Base-by-base conservation (phyloP, 2,329 filamentous ascomycete genomes). In the Coniochaeta prunicola region DNA sequence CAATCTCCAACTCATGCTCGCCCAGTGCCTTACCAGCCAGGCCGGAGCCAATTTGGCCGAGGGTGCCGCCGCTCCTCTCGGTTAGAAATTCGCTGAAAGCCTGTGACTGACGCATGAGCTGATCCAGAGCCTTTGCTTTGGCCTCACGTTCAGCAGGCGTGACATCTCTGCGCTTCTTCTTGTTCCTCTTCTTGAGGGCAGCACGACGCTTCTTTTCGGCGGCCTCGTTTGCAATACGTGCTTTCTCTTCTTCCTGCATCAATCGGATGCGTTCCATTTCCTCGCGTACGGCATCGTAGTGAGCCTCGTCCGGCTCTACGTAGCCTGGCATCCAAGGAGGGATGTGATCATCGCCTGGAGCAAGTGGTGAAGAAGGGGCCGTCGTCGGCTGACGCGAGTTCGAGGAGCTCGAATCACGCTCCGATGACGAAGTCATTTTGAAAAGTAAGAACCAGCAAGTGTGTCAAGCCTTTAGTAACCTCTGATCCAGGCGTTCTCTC, bases 1-100 rank as follows among this genome's bases (percentile, higher is more conserved):
- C 93, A 70, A 96, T 91, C 59, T 86, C 81, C 17, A 97, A 73
- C 58, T 92, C 81, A 58, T 86, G 84, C 61, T 86, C 83, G 6
- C 83, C 82, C 0, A 87, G 71, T 0, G 80, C 75, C 64, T 85
- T 80, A 13, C 84, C 84, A 59, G 86, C 82, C 1, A 87, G 74
- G 9, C 79, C 77, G 3, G 80, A 83, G 2, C 85, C 85, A 0
- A 87, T 83, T 1, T 84, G 78, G 1, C 85, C 85, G 0, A 88
- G 74, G 0, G 82, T 83, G 55, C 85, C 78, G 56, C 85, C 78
- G 0, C 85, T 87, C 70, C 86, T 87, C 58, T 83, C 80, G 0
- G 83, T 87, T 1, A 88, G 67, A 10, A 87, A 85, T 38, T 86
- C 81, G 24, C 80, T 83, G 59, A 87, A 88, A 0, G 83, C 78